Conservation (phyloP, 2,329 filamentous ascomycete genomes). For the Penicillium hesseltinei region DNA sequence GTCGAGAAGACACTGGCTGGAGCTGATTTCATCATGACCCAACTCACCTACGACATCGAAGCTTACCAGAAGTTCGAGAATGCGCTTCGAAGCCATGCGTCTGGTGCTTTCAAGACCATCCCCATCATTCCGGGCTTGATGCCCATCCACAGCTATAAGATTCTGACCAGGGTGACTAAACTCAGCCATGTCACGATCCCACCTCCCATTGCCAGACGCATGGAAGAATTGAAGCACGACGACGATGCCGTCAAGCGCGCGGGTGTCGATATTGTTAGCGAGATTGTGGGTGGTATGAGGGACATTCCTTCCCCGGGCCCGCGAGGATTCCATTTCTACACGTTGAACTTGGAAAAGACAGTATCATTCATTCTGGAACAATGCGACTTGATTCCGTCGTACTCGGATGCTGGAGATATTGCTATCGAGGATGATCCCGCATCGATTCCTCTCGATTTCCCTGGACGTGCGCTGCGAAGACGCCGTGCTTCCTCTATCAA, state of each 20-base stretch:
- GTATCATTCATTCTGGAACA: constrained; percentile 90
- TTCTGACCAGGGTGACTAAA: constrained; percentile 90
- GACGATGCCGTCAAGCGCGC: constrained; percentile 50
- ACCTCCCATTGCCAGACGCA: constrained; percentile 63
- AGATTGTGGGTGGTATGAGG: constrained; percentile 78
- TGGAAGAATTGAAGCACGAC: constrained; percentile 48
- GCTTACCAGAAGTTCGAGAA: constrained; percentile 80
- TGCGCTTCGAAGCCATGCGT: constrained; percentile 73
- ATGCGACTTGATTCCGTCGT: constrained; percentile 71
- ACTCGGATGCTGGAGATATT: constrained; percentile 48
- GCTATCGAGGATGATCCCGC: constrained; percentile 42
- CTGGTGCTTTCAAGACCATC: constrained; percentile 78
- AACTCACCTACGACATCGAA: constrained; percentile 88
- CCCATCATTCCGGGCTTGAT: constrained; percentile 93
- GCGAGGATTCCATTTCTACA: constrained; percentile 94
- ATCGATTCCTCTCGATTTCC: constrained; percentile 24
- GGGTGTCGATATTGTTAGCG: constrained; percentile 66
- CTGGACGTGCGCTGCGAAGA: constrained; percentile 34
- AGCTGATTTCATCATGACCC: constrained; percentile 97
- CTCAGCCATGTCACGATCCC: constrained; percentile 87
- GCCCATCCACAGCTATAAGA: constrained; percentile 97
- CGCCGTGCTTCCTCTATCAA: constrained; percentile 75
- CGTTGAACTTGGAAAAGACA: constrained; percentile 91
- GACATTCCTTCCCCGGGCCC: constrained; percentile 59
- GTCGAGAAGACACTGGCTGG: constrained; percentile 88